Evolutionary conservation across 495 filamentous ascomycete species (phyloP), one percentile per base, ranked within the genome.

Genomic region (Xylona heveae): DNA sequence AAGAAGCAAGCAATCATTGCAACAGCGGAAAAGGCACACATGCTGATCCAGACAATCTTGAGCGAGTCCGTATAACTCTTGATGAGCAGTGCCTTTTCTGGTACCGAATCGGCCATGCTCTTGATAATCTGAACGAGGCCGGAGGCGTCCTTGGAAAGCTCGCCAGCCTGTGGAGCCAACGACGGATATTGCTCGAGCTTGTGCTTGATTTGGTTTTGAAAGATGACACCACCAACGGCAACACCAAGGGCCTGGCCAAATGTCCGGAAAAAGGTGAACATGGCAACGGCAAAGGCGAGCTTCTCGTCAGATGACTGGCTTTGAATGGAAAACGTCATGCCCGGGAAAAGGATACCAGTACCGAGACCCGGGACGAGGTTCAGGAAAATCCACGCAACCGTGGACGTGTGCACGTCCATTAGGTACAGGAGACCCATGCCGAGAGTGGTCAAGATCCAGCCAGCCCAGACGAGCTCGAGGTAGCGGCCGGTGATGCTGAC

Each of bases 171-270:
- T 16, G 38, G 36, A 3, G 48, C 49, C n/a, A 55, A 30, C 10
- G 42, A 35, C 6, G 52, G 44, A 29, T 42, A 47, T n/a, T 25
- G 35, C 14, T 46, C 34, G 6, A 68, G 49, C 42, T 62, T 57
- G 27, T 43, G 38, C 32, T 48, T 51, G 49, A 65, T 61, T 34
- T 57, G 45, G 37, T 68, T 74, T 39, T 74, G 60, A 39, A 76
- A 66, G 4, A 69, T 52, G 3, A 61, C 55, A 9, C 65, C 67
- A 7, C 66, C 62, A 16, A 75, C 52, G 9, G 68, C 70, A 8
- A 78, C 57, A 4, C 71, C 71, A 15, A 74, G 38, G 9, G 65
- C 62, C 61, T 74, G 71, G 9, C 71, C 74, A 45, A 70, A 55
- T 0, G 60, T 58, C 2, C 70, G 58, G 34, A 65, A 52, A 35